Evolutionary conservation across 192 early-diverging fungal genomes (phyloP), one percentile per base, ranked within the genome.

Genomic region (Backusella macrospora): DNA sequence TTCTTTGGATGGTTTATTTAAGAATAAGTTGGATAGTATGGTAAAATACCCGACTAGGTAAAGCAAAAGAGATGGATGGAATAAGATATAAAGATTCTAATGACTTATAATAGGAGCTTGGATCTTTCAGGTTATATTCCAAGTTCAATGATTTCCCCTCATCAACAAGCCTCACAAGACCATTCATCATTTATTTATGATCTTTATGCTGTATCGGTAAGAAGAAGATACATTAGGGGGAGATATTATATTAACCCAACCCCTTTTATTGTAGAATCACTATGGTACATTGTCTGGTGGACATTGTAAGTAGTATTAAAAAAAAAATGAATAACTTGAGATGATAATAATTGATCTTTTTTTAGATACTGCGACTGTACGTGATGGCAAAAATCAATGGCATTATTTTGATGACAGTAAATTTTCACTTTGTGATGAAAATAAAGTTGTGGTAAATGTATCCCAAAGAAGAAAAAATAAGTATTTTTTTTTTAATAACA

Each of bases 1-100:
- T 70, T 97, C 92, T 34, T 94, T 87, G 18, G 84, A 94, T 59
- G 97, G 97, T 1, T 95, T 95, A 5, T 98, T 98, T 79, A 88
- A 92, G 59, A 91, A 97, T 80, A 98, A 98, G 74, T 76, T 99
- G 38, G 95, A 97, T 62, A 93, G 91, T 1, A 86, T 88, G 75
- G 95, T 98, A 0, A 84, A 92, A 65, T 96, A 95, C 70, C 96
- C 96, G 2, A 83, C 94, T 39, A 80, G 80, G 80, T 81, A 77
- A 68, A 71, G 18, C 0, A 68, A 34, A 34, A 34, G 2, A 34
- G 29, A 34, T 34, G 2, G 29, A 34, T 34, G 29, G 2, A 34
- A 34, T 34, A 34, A 34, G 29, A 34, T n/a, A n/a, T n/a, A 34
- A 34, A 34, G 29, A 34, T 34, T 38, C 5, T 65, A 5, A 29